Base-by-base conservation (phyloP, 2,329 filamentous ascomycete species). In the Colletotrichum sp. region DNA sequence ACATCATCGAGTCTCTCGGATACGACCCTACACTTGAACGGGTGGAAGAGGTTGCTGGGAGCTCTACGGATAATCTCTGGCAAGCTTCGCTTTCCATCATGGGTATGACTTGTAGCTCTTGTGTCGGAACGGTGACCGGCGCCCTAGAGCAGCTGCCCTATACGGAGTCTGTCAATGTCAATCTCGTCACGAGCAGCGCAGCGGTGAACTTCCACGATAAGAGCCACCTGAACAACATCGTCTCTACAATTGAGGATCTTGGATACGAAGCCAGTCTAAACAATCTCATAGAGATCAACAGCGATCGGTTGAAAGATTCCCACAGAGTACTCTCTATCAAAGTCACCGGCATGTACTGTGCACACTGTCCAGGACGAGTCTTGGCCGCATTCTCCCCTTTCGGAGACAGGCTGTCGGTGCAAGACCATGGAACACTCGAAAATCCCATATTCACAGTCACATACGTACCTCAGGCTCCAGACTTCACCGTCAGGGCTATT, bases 21-120 rank as follows among this genome's bases (percentile, higher is more conserved):
- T 95, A 93, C 78, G 92, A 93, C 34, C 92, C 91, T 30, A 84
- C 88, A 0, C 83, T 95, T 16, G 89, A 92, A 78, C 87, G 88
- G 24, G 84, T 90, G 12, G 80, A 85, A 28, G 83, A 85, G 30
- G 79, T 88, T 4, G 82, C 85, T 75, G 84, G 85, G 8, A 87
- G 89, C 73, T 81, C 86, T 24, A 81, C 90, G 24, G 80, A 87
- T 52, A 84, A 86, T 18, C 84, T 80, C 18, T 92, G 89, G 87
- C 84, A 87, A 62, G 89, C 87, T 3, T 88, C 85, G 1, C 77
- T 92, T n/a, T 90, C 92, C 34, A 88, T 96, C 52, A 91, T 89
- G 34, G 94, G 94, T 72, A 95, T 96, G 93, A 95, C 92, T 5
- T 95, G 94, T 81, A 91, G 92, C 18, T 89, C 93, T 9, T 96